These are phyloP conservation scores for Alternaria atra DNA, from an alignment of 2,329 filamentous ascomycete species.

Conservation along the genomic window DNA sequence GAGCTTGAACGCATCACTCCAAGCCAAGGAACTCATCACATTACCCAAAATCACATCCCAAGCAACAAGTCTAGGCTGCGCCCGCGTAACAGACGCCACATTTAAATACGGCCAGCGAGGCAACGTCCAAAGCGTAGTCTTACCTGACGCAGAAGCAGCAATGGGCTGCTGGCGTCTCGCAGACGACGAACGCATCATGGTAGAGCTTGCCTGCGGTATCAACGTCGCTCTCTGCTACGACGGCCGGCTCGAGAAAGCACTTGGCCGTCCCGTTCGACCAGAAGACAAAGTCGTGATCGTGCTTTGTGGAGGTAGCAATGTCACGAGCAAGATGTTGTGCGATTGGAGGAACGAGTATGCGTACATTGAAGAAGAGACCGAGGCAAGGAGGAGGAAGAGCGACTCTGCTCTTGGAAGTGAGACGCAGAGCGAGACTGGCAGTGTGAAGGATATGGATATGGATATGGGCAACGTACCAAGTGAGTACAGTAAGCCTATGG, in stretches of 20 bases:
- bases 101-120: constrained; percentile 69
- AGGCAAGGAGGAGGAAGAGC: constrained; percentile 21
- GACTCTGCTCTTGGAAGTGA: constrained; percentile 31
- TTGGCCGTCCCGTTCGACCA: constrained; percentile 70
- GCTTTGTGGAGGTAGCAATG: constrained; percentile 75
- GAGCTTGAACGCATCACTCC: constrained; percentile 70
- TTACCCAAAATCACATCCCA: constrained; percentile 77
- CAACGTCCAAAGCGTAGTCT: constrained; percentile 67
- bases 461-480: constrained; percentile 17
- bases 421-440: constrained; percentile 23
- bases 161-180: constrained; percentile 78
- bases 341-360: constrained; percentile 58
- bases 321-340: constrained; percentile 61
- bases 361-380: constrained; percentile 29
- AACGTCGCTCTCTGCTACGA: constrained; percentile 75
- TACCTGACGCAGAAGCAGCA: constrained; percentile 81
- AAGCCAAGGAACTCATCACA: constrained; percentile 65
- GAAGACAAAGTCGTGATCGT: constrained; percentile 81
- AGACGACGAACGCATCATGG: constrained; percentile 81
- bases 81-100: constrained; percentile 72
- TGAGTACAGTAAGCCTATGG: constrained; percentile 26
- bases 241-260: constrained; percentile 65
- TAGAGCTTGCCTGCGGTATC: constrained; percentile 87
- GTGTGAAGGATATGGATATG: constrained; percentile 17
- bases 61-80: constrained; percentile 78